Base-by-base conservation (phyloP, 345 rosid species). In the Eucalyptus grandis region DNA sequence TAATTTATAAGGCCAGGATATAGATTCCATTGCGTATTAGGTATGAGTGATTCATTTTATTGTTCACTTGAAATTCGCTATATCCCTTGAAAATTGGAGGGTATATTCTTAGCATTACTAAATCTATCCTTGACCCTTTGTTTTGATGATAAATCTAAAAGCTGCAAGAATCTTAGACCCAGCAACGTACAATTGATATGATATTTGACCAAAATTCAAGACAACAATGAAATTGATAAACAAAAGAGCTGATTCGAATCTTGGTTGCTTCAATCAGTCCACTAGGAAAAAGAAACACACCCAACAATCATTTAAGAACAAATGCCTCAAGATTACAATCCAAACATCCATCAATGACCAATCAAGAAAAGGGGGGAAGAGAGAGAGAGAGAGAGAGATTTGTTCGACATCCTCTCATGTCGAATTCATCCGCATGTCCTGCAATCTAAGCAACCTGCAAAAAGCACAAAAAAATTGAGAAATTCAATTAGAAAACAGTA, bases 331-430 rank as follows among this genome's bases (percentile, higher is more conserved):
- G 80, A 87, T 89, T 89, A 87, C 62, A 89, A 40, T 44, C 88
- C 90, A 89, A 89, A 82, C 90, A 93, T 88, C 53, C 88, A 86
- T 88, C 49, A 77, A 65, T 26, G 49, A 47, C 46, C n/a, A 72
- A 72, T 22, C 21, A 80, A 53, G 65, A 34, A 31, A 27, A 87
- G 14, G 43, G 47, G 46, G 24, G 5, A 85, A 34, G 82, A 16
- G 80, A 17, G 81, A 34, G 43, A 69, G 81, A 37, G 83, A 72
- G 82, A 16, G 80, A 31, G 81, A 69, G 44, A 77, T 24, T 81
- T 31, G 81, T 77, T 89, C 92, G 95, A 92, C 95, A 95, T 93
- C 95, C 95, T 91, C 90, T 93, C 96, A 93, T 94, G 95, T 93
- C 94, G 92, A 90, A 90, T 89, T 90, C 92, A 54, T 88, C 91